Percentiles rank a stretch among this genome's conserved stretches.
These are phyloP conservation scores for Cercospora berteroae DNA, from an alignment of 2,329 filamentous ascomycete species.

Conservation along the genomic window DNA sequence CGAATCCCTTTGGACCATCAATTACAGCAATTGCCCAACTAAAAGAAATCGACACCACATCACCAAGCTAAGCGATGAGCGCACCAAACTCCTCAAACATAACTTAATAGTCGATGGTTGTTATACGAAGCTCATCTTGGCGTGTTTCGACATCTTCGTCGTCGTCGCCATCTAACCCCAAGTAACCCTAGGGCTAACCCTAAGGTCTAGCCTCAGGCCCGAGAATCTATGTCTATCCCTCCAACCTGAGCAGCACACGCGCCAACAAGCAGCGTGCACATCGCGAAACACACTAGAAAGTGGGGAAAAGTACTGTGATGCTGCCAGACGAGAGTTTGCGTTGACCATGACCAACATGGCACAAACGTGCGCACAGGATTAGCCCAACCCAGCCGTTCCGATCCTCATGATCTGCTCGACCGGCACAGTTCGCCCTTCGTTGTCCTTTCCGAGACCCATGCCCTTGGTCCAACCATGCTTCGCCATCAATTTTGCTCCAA, in stretches of 20 bases:
- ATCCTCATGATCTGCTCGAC: constrained; percentile 85
- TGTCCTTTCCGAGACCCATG: constrained; percentile 73
- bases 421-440: constrained; percentile 85
- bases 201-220: background rate
- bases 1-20: background rate
- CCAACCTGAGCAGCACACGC: background rate
- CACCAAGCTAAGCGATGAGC: background rate
- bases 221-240: background rate
- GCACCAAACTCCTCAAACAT: background rate
- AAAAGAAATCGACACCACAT: background rate
- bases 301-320: background rate
- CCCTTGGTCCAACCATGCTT: constrained; percentile 97
- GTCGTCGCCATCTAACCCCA: background rate
- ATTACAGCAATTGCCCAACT: background rate
- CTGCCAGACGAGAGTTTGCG: background rate
- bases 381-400: constrained; percentile 77
- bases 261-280: background rate
- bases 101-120: background rate
- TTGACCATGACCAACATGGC: background rate
- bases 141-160: background rate
- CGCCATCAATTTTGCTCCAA: constrained; percentile 81
- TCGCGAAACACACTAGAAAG: background rate
- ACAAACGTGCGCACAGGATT: background rate
- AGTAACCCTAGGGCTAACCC: constrained; percentile 10
- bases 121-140: background rate